Evolutionary conservation across 176 grass and related monocot species (phyloP), one percentile per base, ranked within the genome.

Genomic region (Oryza nivara): DNA sequence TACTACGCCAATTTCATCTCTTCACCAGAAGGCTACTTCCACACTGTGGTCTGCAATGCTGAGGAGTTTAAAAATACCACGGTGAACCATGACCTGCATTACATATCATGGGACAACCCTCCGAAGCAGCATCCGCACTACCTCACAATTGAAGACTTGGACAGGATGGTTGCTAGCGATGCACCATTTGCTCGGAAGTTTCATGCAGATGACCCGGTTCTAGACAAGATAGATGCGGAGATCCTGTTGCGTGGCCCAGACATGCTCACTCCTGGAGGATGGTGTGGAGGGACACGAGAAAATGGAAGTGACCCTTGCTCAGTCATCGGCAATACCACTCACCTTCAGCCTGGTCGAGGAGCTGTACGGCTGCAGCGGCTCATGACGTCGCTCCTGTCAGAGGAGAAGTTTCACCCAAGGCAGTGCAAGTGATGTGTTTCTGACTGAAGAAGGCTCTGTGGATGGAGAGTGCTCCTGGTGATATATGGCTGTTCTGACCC

Each of bases 1-100:
- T 93, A 93, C 88, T 93, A 90, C 4, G 71, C 91, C 68, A 93
- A 93, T 72, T 93, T 93, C 73, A 90, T 93, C 78, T 93, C 91
- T 3, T 93, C 91, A 0, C 91, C 91, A 1, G 91, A 93, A 82
- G 91, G 91, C 45, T 93, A 93, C 85, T 93, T 93, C 65, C 91
- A 92, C 76, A 92, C 91, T 1, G 91, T 92, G 11, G 85, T 92
- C 20, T 92, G 91, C 77, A 92, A 92, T 1, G 88, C 91, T 0
- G 43, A 85, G 2, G 91, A 93, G 73, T 93, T 88, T 85, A 84
- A 52, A 51, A 93, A 88, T 73, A 93, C 91, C 3, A 90, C 91
- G 0, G 91, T 93, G 81, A 93, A 93, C 82, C 88, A 93, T 34
- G 91, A 92, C 81, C 81, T 92, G n/a, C 91, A 92, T 48, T 92